A percentile compares a stretch with the other conserved stretches of the same genome.
Conservation (phyloP, 306 rosid species). For the Leucaena leucocephala region DNA sequence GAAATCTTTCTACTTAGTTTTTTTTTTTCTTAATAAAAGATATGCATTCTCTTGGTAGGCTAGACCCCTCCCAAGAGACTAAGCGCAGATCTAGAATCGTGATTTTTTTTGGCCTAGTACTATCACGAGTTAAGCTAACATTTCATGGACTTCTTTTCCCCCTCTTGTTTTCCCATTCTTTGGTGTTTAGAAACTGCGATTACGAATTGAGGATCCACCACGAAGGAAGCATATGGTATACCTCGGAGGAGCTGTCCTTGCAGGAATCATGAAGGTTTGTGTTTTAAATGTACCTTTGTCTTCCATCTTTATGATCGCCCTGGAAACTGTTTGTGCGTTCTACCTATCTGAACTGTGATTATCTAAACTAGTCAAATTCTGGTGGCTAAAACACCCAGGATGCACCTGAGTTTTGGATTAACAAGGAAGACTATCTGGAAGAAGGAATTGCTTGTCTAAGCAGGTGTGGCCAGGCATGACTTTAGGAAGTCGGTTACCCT, state of each 20-base stretch:
- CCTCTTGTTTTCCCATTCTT: conserved; percentile 12
- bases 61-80: background rate
- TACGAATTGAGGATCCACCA: conserved; percentile 97
- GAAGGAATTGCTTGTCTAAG: conserved; percentile 88
- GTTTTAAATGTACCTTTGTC: conserved; percentile 22
- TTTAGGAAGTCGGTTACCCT: conserved; percentile 41
- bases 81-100: background rate
- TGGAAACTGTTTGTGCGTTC: conserved; percentile 17
- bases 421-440: conserved; percentile 96
- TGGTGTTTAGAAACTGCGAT: conserved; percentile 72
- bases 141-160: conserved; percentile 16
- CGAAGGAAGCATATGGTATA: conserved; percentile 99
- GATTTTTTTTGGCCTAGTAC: background rate
- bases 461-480: conserved; percentile 91
- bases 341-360: conserved; percentile 14
- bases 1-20: background rate
- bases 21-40: background rate
- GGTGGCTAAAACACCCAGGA: conserved; percentile 65
- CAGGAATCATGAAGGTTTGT: conserved; percentile 94
- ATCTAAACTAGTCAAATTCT: conserved; percentile 39
- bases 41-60: conserved; percentile 2
- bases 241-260: conserved; percentile 99
- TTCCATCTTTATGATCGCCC: conserved; percentile 17
- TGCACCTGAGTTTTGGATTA: conserved; percentile 98
- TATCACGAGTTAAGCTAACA: conserved; percentile 9